These are phyloP conservation scores for Fusarium domesticum DNA, from an alignment of 2,329 filamentous ascomycete genomes.

Conservation along the genomic window DNA sequence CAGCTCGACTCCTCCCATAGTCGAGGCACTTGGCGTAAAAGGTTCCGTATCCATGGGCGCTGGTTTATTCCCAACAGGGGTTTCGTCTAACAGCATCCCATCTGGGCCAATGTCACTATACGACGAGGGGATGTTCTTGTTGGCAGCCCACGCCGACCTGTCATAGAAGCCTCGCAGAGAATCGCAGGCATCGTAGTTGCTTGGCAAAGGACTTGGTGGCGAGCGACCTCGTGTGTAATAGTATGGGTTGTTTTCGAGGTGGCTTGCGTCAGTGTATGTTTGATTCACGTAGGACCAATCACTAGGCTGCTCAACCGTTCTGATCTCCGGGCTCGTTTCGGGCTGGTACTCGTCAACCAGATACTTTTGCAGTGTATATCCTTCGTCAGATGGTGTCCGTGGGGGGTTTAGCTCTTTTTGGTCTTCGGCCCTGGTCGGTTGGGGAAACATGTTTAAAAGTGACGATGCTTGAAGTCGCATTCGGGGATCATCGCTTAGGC, in stretches of 20 bases:
- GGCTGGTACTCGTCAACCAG: constrained; percentile 35
- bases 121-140: constrained; percentile 38
- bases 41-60: constrained; percentile 13
- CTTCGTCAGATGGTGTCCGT: constrained; percentile 42
- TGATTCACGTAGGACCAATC: constrained; percentile 45
- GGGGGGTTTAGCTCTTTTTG: constrained; percentile 26
- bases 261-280: constrained; percentile 36
- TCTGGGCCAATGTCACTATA: constrained; percentile 37
- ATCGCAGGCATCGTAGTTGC: constrained; percentile 39
- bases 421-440: constrained; percentile 8
- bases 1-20: constrained; percentile 11
- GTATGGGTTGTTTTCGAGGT: constrained; percentile 41
- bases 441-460: constrained; percentile 67
- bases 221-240: constrained; percentile 52
- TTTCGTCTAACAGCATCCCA: constrained; percentile 21
- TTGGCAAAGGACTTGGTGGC: constrained; percentile 50
- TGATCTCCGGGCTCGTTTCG: constrained; percentile 37
- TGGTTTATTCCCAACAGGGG: constrained; percentile 17
- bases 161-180: constrained; percentile 28
- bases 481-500: constrained; percentile 71
- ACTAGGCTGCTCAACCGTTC: constrained; percentile 40
- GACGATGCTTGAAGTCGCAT: constrained; percentile 69
- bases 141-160: constrained; percentile 39
- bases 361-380: constrained; percentile 39
- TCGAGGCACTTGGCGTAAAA: constrained; percentile 5